Conservation (phyloP, 805 yeast genomes). For the Metschnikowia borealis region DNA sequence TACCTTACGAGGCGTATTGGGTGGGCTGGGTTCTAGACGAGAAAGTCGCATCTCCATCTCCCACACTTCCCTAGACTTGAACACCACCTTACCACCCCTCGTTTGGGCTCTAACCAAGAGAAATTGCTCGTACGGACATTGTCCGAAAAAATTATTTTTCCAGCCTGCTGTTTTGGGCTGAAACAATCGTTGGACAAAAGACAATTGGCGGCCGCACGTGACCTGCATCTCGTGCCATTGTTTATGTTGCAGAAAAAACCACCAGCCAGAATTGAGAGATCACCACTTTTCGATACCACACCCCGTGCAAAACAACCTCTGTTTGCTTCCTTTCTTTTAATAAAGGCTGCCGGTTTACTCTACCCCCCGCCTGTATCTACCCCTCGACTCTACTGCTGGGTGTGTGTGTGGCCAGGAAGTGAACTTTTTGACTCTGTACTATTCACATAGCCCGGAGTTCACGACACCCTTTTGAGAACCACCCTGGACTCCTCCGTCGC, state of each 20-base stretch:
- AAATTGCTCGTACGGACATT: background rate
- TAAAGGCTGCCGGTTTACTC: background rate
- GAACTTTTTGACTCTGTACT: background rate
- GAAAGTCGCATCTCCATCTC: background rate
- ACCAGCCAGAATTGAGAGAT: background rate
- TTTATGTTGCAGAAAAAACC: constrained; percentile 6
- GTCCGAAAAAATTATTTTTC: background rate
- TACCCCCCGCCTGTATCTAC: background rate
- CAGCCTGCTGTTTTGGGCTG: background rate
- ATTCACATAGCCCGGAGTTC: background rate
- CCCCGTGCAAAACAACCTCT: background rate
- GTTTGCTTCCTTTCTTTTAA: background rate
- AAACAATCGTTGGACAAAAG: background rate
- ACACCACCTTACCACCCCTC: background rate
- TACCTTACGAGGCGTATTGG: background rate
- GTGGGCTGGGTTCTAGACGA: background rate
- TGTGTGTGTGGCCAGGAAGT: constrained; percentile 2
- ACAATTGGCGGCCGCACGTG: background rate
- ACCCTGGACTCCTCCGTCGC: background rate
- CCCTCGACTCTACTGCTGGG: background rate
- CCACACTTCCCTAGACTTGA: background rate
- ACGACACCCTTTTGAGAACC: background rate
- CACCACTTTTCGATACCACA: constrained; percentile 1
- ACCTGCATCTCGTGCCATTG: constrained; percentile 4
- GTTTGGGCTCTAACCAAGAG: background rate